These are phyloP conservation scores for Patellifolia procumbens DNA, from an alignment of 179 eudicot species.

Conservation along the genomic window DNA sequence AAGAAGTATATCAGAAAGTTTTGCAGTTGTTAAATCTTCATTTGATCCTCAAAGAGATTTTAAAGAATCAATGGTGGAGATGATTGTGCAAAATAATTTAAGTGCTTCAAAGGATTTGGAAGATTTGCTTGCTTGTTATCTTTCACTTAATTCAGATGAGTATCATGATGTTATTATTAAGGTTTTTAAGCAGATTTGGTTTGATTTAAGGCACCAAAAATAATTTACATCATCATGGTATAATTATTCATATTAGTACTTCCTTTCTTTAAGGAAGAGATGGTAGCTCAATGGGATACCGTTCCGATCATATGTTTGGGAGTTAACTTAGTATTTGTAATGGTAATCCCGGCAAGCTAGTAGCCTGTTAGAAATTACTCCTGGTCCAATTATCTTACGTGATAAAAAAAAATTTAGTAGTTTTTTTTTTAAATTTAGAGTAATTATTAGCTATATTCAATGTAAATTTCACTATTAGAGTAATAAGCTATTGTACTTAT, in stretches of 20 bases:
- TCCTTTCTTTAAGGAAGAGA: too few species aligned
- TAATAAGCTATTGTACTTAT: conserved; percentile 8
- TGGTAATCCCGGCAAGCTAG: too few species aligned
- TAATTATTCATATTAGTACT: too few species aligned
- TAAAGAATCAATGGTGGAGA: conserved; percentile 85
- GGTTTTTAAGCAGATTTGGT: conserved; percentile 76
- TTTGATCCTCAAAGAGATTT: conserved; percentile 65
- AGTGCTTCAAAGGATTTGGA: conserved; percentile 65
- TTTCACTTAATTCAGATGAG: conserved; percentile 65
- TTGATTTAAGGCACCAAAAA: conserved; percentile 14
- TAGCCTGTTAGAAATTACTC: too few species aligned
- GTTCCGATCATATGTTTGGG: too few species aligned
- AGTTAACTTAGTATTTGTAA: too few species aligned
- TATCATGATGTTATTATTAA: conserved; percentile 71
- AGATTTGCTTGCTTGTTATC: conserved; percentile 76
- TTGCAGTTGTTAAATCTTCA: conserved; percentile 76
- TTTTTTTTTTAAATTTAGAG: not conserved
- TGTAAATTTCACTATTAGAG: conserved; percentile 17
- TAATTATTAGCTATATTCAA: not conserved
- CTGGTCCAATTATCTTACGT: too few species aligned
- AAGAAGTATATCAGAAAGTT: conserved; percentile 55
- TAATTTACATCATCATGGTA: not conserved
- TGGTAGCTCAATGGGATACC: too few species aligned
- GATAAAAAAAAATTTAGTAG: not conserved
- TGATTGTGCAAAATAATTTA: conserved; percentile 67